Evolutionary conservation across 495 filamentous ascomycete genomes (phyloP).

Genomic region (Aspergillus diversus): DNA sequence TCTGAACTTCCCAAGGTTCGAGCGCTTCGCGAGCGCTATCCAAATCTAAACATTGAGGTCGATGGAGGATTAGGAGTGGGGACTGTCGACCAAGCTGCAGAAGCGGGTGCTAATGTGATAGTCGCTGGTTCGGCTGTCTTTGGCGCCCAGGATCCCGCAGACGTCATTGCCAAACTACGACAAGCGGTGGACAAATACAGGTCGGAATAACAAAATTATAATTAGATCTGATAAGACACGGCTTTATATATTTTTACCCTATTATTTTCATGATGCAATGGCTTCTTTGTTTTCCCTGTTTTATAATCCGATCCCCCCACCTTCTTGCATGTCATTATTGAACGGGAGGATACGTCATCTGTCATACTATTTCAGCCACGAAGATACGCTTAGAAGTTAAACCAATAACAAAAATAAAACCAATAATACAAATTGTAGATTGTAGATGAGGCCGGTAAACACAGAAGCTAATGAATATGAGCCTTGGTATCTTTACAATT

Average conservation of each 20-base stretch:
- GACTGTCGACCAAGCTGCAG: constrained; percentile 92
- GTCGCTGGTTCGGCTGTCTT: constrained; percentile 98
- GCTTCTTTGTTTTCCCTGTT: background rate
- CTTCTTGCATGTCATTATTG: too few species aligned
- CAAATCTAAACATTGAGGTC: constrained; percentile 93
- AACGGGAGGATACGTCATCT: too few species aligned
- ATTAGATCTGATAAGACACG: constrained; percentile 2
- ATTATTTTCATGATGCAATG: constrained; percentile 9
- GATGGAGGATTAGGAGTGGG: constrained; percentile 87
- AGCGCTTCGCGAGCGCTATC: constrained; percentile 80
- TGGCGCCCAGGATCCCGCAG: constrained; percentile 82
- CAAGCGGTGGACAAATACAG: constrained; percentile 69
- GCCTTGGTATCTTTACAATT: constrained; percentile 14
- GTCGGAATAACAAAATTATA: constrained; percentile 28
- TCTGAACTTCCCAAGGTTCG: constrained; percentile 91
- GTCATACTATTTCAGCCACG: background rate
- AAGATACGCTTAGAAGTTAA: background rate
- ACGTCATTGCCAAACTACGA: constrained; percentile 80
- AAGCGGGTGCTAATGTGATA: constrained; percentile 96
- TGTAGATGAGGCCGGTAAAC: too few species aligned
- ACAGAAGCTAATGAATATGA: background rate
- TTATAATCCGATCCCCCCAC: background rate
- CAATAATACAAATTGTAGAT: background rate
- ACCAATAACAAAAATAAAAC: background rate
- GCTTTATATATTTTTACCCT: constrained; percentile 4